Base-by-base conservation (phyloP, 805 yeast species). In the Suhomyces canberraensis region DNA sequence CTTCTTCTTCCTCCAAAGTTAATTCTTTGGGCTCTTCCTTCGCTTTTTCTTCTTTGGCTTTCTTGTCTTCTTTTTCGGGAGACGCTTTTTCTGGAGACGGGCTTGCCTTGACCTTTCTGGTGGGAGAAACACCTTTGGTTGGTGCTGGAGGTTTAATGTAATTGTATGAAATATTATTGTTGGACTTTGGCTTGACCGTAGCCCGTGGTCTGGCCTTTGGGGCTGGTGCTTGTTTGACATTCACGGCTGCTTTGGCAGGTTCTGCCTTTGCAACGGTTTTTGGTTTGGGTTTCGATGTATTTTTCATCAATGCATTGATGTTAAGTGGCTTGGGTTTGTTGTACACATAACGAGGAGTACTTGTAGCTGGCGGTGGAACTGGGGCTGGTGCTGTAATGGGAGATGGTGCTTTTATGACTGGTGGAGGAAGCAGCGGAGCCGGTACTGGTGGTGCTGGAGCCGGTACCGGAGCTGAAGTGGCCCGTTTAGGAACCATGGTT, bases 241-340 rank as follows among this genome's bases (percentile, higher is more conserved):
- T 20, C 35, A 38, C 35, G 26, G 37, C 24, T 21, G 24, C 31
- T n/a, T 37, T 18, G 26, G 41, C 25, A 45, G 34, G 24, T 11
- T 31, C 25, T 11, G 11, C 4, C 7, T 16, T 16, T 7, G 22
- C 31, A 4, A n/a, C 21, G 14, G 47, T 42, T 26, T 35, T 37
- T 41, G 43, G 25, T 42, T 43, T 20, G 40, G 34, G 31, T 4
- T 24, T 27, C 16, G 7, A 30, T 8, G 40, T 30, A 31, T 48
- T 37, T 29, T 52, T 51, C 71, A 67, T 65, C 27, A 65, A 41
- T 16, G 55, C 52, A 27, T 51, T 51, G 17, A 66, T 50, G 39
- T 66, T 62, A 38, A 67, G 40, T 1, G 72, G 72, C 40, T 61
- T 57, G 3, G 73, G 72, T 43, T 66, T 58, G 21, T 48, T 59